Evolutionary conservation across 768 basidiomycete genomes (phyloP), one percentile per base, ranked within the genome.

Genomic region (Boletus coccyginus): DNA sequence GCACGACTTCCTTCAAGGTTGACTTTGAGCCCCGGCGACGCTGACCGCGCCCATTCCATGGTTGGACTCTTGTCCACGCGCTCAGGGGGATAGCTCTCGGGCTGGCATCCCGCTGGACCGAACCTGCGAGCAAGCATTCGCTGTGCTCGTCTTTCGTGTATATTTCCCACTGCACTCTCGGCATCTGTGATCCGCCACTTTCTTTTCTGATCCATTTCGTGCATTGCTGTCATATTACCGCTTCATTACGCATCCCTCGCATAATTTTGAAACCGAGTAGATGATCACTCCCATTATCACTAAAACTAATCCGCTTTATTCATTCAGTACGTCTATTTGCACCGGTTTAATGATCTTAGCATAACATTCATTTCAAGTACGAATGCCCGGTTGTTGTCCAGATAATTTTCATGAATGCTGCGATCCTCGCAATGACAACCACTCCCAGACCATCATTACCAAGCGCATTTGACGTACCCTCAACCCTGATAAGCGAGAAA

Each of bases 1-100:
- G 81, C 44, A 78, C 81, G 61, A 81, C 83, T 14, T 82, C 90
- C 24, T 92, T 82, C 79, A 90, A 87, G 66, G 83, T 90, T 59
- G 86, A 90, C 68, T 78, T 85, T 66, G 69, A 84, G 53, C 74
- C 78, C 36, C 73, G 73, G 59, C 64, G 67, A 48, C 75, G 64
- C 56, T 75, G 63, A 75, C 56, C 61, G n/a, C 36, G 42, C 55
- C 49, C 40, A 46, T 47, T 48, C 57, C 58, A 58, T 62, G 31
- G 43, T 50, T 21, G 35, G 43, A 52, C 32, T 38, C 29, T n/a
- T 39, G 16, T 36, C 56, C 65, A 52, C 55, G n/a, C 56, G 36
- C 50, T 42, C 50, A 49, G 54, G 55, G 44, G 13, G 33, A 48
- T 46, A 8, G 32, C 7, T 50, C 41, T 62, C 56, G 62, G 59